Base-by-base conservation (phyloP, 495 filamentous ascomycete genomes). In the Echria macrotheca region DNA sequence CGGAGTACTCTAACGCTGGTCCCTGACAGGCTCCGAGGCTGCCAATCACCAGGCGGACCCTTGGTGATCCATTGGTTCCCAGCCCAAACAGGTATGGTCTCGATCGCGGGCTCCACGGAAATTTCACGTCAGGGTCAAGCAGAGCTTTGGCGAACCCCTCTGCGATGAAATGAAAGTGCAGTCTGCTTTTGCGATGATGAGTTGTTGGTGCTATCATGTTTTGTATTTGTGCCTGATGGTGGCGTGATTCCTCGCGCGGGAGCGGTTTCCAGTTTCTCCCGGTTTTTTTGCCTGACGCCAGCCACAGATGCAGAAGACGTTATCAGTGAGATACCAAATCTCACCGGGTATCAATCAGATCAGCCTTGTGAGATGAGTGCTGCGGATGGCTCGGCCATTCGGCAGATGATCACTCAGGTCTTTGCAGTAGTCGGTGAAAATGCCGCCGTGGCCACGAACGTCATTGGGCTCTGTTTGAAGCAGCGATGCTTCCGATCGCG, bases 61-160 rank as follows among this genome's bases (percentile, higher is more conserved):
- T 26, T 44, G 24, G 42, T 8, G 36, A 14, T 39, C 36, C 36
- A 39, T 5, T 39, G 36, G 24, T 32, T 17, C 15, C 32, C 12
- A n/a, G 7, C 42, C 42, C 2, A 44, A 44, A 44, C n/a, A 3
- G 42, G 42, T 15, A 44, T 44, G 42, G 42, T 28, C 12, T 24
- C 25, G 24, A 44, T 44, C 42, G n/a, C 9, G 25, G 14, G 24
- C 29, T 44, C 42, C 42, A 44, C 42, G 3, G 25, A 32, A 44
- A 44, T 44, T 29, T 31, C 17, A 32, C 25, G n/a, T 11, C 42
- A 21, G 38, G 14, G 38, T 41, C 38, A 41, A 22, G 38, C 21
- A 41, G 24, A 8, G 18, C 19, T 41, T 41, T 41, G 38, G 38
- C 38, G 38, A 41, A 22, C 38, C 38, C 38, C 38, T 41, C 38